Base-by-base conservation (phyloP, 208 protist genomes). In the Wallacemonas sp. region DNA sequence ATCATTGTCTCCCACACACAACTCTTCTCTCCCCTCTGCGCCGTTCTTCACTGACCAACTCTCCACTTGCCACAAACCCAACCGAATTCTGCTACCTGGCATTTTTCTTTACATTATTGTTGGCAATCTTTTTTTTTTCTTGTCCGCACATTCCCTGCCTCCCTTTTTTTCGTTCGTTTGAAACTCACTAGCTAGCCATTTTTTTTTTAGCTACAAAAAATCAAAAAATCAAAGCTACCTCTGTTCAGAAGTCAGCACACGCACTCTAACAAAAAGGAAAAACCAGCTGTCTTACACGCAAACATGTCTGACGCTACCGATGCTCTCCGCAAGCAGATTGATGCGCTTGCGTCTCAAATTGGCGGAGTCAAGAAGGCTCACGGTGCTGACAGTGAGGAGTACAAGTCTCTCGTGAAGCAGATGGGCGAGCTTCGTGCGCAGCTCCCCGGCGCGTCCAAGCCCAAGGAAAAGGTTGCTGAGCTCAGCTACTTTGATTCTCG, bases 401-500 rank as follows among this genome's bases (percentile, higher is more conserved):
- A 69, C 76, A 91, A 92, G 75, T 50, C 46, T 2, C 77, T 92
- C 23, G 86, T 97, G 8, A 82, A 78, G 55, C 16, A 87, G 70
- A 97, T 97, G 92, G 72, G 65, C 3, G 69, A 79, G 33, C 81
- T 96, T 2, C 87, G 91, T 33, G 55, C 55, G 31, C 65, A 81
- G 65, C 77, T 87, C 33, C 67, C 81, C 22, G 45, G 83, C 46
- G 49, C 38, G 10, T 20, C 7, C 14, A 64, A 64, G 39, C 85
- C 82, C 45, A 79, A 76, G 31, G 82, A 86, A 28, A 86, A 87
- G 72, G 57, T 66, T 10, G 62, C 61, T 5, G 89, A 93, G 73
- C 73, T 75, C 20, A 80, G 76, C 38, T 97, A 96, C 76, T 94
- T 87, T 50, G 88, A 95, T 14, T 79, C 85, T 2, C 90, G 93